Evolutionary conservation across 768 basidiomycete species (phyloP), one percentile per base, ranked within the genome.

Genomic region (Lactarius hengduanensis): DNA sequence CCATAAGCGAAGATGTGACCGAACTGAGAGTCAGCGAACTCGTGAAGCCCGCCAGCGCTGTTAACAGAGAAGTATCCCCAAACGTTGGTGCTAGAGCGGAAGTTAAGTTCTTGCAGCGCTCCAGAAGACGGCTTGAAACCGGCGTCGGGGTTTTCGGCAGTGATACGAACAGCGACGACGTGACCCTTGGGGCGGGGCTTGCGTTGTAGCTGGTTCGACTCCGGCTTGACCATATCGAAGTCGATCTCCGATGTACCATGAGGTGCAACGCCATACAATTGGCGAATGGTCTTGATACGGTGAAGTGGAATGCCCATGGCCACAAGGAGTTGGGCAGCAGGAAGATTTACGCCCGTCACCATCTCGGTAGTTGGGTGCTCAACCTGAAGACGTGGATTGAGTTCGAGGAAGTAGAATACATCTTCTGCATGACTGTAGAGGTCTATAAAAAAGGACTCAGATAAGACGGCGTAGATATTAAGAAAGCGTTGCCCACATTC

Each of bases 21-120:
- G 73, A 99, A 98, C 73, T 99, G 97, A 10, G 96, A 98, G 78
- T 99, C 97, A 50, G 97, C 97, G 73, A 95, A 98, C 77, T 99
- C 96, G 78, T 99, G 97, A 62, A 99, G 85, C 76, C 96, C 97
- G 76, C 97, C 97, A 11, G 96, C 90, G 16, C 90, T 90, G 54
- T 86, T 87, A 72, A 99, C 97, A 18, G 97, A 98, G 83, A 99
- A 99, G 80, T 99, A 99, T 68, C 97, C 97, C 97, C 97, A 99
- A 55, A 99, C 97, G 69, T 99, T 99, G 55, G 94, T 98, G 78
- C 92, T 97, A 32, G 96, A 98, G 65, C 97, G 90, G 89, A 99
- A 99, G 78, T 98, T 99, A 71, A 99, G 92, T 75, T 98, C 97
- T 76, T 98, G 97, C 18, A 99, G 82, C 45, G 92, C 90, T 70